A percentile compares a stretch with the other conserved stretches of the same genome.
These are phyloP conservation scores for Neltuma alba DNA, from an alignment of 306 rosid genomes.

Conservation along the genomic window DNA sequence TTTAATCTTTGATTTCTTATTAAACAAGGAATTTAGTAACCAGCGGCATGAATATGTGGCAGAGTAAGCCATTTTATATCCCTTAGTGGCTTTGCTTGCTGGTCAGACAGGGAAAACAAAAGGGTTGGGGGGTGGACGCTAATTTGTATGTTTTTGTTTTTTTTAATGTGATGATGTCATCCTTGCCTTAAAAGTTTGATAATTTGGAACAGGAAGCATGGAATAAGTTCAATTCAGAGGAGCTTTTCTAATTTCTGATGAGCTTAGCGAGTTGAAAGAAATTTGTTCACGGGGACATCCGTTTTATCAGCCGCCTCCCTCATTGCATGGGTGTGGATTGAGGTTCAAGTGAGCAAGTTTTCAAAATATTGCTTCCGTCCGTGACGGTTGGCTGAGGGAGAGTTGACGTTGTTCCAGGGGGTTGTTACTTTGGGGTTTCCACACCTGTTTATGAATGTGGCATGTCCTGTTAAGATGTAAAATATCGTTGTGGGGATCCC, in stretches of 20 bases:
- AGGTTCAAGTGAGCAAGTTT: neutral
- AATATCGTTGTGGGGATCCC: slow-evolving; percentile 38
- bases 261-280: slow-evolving; percentile 31
- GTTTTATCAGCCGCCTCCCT: slow-evolving; percentile 34
- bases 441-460: slow-evolving; percentile 28
- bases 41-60: neutral
- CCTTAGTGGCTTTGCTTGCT: slow-evolving; percentile 9
- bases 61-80: slow-evolving; percentile 12
- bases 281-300: slow-evolving; percentile 31
- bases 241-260: slow-evolving; percentile 71
- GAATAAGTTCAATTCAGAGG: slow-evolving; percentile 98
- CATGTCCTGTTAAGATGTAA: slow-evolving; percentile 43
- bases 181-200: slow-evolving; percentile 29
- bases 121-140: neutral
- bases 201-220: slow-evolving; percentile 79
- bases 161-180: neutral
- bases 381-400: neutral
- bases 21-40: slow-evolving; percentile 10
- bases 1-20: slow-evolving; percentile 15
- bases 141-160: neutral
- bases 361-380: neutral
- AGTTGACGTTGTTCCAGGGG: slow-evolving; percentile 28
- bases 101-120: neutral
- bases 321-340: slow-evolving; percentile 34
- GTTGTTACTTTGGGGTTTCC: slow-evolving; percentile 15